Percentiles rank a stretch among this genome's conserved stretches.
phyloP scores from a whole-genome alignment of 176 grass and related monocot species.

The Aegilops bicornis region DNA sequence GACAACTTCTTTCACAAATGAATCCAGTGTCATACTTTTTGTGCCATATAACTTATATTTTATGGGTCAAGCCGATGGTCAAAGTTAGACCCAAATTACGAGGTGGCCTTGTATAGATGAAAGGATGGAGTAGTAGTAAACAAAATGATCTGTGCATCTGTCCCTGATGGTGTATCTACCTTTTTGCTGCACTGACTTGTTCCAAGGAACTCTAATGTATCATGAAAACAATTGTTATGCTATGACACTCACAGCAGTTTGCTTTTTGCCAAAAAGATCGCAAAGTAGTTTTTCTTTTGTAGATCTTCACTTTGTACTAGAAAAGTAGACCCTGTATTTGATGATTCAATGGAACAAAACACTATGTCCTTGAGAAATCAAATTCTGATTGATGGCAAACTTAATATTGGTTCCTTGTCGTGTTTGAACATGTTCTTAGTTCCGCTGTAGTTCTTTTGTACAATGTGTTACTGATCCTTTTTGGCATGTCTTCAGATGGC shows the following conservation, averaged over 20 bases:
- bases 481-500: slow-evolving; percentile 69
- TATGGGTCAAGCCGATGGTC: background rate
- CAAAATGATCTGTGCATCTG: background rate
- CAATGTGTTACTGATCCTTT: background rate
- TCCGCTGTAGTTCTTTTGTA: slow-evolving; percentile 13
- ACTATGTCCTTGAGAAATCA: background rate
- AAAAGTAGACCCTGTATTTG: slow-evolving; percentile 11
- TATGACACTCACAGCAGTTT: background rate
- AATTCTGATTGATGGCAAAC: background rate
- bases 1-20: background rate
- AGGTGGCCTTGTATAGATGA: background rate
- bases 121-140: background rate
- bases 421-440: slow-evolving; percentile 1
- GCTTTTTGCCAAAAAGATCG: background rate
- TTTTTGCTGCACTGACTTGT: background rate
- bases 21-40: background rate
- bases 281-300: background rate
- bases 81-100: background rate
- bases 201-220: background rate
- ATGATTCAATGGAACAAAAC: background rate
- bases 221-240: background rate
- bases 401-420: background rate
- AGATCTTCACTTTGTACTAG: background rate
- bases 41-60: background rate
- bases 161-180: background rate